Conservation (phyloP, 148 eudicot species). For the Pharnaceum exiguum region DNA sequence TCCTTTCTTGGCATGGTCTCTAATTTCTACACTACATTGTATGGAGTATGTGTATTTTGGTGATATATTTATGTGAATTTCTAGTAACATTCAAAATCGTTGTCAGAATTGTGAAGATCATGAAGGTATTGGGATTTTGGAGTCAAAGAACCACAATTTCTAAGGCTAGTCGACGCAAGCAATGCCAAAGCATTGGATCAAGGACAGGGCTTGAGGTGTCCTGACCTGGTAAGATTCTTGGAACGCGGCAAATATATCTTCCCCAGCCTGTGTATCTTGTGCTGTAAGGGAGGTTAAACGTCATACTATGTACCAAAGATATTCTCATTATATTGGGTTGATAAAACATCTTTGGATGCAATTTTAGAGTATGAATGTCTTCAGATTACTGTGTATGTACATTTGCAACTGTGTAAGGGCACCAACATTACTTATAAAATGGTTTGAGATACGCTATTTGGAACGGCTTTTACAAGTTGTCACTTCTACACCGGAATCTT, state of each 20-base stretch:
- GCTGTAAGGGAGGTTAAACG: neutral
- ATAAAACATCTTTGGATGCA: neutral
- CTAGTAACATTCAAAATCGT: too few species aligned
- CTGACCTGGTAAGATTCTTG: too few species aligned
- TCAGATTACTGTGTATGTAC: conserved; percentile 9
- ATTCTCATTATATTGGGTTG: neutral
- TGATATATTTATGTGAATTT: too few species aligned
- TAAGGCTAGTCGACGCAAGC: neutral
- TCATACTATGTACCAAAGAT: neutral
- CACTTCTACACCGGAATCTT: too few species aligned
- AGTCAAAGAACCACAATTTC: neutral
- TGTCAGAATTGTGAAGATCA: neutral
- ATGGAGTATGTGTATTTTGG: too few species aligned
- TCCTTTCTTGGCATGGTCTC: too few species aligned
- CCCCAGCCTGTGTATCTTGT: neutral
- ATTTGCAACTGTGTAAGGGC: neutral
- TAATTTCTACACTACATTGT: too few species aligned
- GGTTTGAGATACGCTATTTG: neutral
- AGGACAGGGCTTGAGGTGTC: neutral
- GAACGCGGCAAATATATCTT: too few species aligned
- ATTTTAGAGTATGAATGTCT: neutral
- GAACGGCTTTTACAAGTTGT: neutral
- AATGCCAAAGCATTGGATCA: neutral
- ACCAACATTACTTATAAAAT: neutral
- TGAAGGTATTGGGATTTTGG: neutral